phyloP scores from a whole-genome alignment of 2,329 filamentous ascomycete genomes.

The Talaromyces albobiverticillius region DNA sequence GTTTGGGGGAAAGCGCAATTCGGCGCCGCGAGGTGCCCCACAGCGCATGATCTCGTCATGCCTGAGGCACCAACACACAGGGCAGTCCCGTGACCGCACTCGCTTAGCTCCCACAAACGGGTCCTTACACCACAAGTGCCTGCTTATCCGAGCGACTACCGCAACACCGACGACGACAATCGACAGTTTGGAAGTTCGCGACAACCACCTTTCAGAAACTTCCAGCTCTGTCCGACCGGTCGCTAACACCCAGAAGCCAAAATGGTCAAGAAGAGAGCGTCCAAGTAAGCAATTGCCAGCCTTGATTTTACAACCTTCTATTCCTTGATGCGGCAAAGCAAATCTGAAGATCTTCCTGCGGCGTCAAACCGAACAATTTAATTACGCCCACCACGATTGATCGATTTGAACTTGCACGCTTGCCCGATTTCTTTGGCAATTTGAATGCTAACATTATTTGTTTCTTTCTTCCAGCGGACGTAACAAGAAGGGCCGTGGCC shows the following conservation, averaged over 20 bases:
- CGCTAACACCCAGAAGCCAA: conserved; percentile 50
- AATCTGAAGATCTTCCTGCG: background rate
- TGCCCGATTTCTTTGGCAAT: background rate
- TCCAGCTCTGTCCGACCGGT: conserved; percentile 29
- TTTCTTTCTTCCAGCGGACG: conserved; percentile 65
- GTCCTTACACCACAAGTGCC: no score
- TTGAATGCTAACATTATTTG: conserved; percentile 1
- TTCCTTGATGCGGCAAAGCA: background rate
- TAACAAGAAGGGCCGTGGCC: conserved; percentile 99
- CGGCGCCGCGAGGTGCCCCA: conserved; percentile 5
- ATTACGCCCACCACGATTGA: background rate
- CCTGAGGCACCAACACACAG: conserved; percentile 17
- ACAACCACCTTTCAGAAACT: conserved; percentile 22
- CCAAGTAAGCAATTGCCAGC: conserved; percentile 56
- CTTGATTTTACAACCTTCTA: background rate
- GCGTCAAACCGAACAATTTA: background rate
- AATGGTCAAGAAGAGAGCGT: conserved; percentile 75
- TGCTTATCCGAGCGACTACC: conserved; percentile 35
- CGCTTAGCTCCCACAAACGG: conserved; percentile 38
- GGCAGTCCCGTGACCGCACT: conserved; percentile 28
- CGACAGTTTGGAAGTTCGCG: conserved; percentile 22
- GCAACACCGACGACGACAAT: conserved; percentile 40
- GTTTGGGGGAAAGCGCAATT: background rate
- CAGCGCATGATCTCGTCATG: background rate
- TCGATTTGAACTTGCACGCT: background rate